Base-by-base conservation (phyloP, 2,329 filamentous ascomycete species). In the Harringtonia aguacate region DNA sequence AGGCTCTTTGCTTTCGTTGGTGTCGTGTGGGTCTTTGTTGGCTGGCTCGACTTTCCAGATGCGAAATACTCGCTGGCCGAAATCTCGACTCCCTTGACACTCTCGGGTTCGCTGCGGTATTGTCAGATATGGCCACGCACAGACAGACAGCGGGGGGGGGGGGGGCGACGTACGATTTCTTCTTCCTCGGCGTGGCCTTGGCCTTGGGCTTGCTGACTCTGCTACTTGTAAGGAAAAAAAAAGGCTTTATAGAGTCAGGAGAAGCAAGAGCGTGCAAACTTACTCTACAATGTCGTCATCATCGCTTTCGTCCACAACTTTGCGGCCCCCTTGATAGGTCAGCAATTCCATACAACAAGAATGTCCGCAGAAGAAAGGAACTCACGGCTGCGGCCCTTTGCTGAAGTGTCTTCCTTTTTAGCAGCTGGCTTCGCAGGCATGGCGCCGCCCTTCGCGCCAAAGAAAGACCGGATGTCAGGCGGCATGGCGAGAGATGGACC, bases 391-490 rank as follows among this genome's bases (percentile, higher is more conserved):
- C 50, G 44, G 22, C 45, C 42, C 39, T 61, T 57, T n/a, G 46
- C 49, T 8, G 53, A 46, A n/a, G 39, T 30, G 9, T 48, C 43
- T 27, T 67, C 58, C 55, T 46, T 49, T 34, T 48, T 50, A 4
- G 48, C 35, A 56, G 55, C 50, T 62, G 62, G 47, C 44, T 63
- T 56, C 18, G 65, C 60, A 43, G 66, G 29, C 24, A 44, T 65
- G 55, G 37, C 44, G 18, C 45, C 66, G 55, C 70, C 69, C 56
- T 81, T 81, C 47, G 77, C 77, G 44, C 81, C 79, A 65, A 87
- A 87, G 62, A 86, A 87, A 57, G 66, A 81, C 54, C 83, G 70
- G 52, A 87, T 87, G 63, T 87, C 83, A 41, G 72, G 59, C 43
- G 81, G 73, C 82, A 86, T 86, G 36, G 54, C 40, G 24, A 35